Evolutionary conservation across 768 basidiomycete species (phyloP).

Genomic region (Boletus reticuloceps): DNA sequence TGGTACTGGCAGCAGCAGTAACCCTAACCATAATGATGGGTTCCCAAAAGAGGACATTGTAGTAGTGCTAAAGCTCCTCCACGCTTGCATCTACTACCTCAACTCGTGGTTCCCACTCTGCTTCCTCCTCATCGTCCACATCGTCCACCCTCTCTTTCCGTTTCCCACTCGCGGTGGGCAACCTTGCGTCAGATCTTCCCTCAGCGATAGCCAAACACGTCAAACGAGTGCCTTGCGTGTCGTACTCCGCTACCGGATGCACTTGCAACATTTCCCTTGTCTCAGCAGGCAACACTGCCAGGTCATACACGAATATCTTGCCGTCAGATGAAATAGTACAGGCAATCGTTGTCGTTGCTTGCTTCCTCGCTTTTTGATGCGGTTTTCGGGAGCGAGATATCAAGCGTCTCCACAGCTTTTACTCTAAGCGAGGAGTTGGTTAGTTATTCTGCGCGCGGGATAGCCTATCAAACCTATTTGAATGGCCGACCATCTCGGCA

Average conservation of each 20-base stretch:
- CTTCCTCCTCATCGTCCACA: slow-evolving; percentile 29
- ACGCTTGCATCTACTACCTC: slow-evolving; percentile 1
- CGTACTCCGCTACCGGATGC: slow-evolving; percentile 62
- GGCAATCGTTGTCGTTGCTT: slow-evolving; percentile 55
- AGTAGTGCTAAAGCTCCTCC: neutral
- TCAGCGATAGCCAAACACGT: slow-evolving; percentile 70
- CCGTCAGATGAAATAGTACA: slow-evolving; percentile 91
- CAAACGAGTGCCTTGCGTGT: slow-evolving; percentile 82
- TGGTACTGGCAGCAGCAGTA: neutral
- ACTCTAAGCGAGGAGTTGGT: slow-evolving; percentile 46
- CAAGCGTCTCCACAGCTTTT: slow-evolving; percentile 72
- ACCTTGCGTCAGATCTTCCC: slow-evolving; percentile 32
- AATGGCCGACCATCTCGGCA: slow-evolving; percentile 75
- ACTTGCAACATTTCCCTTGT: slow-evolving; percentile 34
- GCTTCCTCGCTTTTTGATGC: slow-evolving; percentile 7
- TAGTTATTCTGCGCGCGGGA: neutral
- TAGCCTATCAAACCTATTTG: slow-evolving; percentile 63
- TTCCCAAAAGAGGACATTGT: neutral
- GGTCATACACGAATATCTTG: slow-evolving; percentile 72
- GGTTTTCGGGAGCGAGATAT: slow-evolving; percentile 51
- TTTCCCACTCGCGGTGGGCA: slow-evolving; percentile 27
- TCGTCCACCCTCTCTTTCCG: slow-evolving; percentile 35
- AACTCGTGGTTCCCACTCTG: slow-evolving; percentile 25
- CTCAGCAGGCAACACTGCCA: slow-evolving; percentile 45
- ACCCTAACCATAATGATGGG: slow-evolving; percentile 21